Conservation (phyloP, 1,284 basidiomycete genomes). For the Coniferiporia sulphurascens region DNA sequence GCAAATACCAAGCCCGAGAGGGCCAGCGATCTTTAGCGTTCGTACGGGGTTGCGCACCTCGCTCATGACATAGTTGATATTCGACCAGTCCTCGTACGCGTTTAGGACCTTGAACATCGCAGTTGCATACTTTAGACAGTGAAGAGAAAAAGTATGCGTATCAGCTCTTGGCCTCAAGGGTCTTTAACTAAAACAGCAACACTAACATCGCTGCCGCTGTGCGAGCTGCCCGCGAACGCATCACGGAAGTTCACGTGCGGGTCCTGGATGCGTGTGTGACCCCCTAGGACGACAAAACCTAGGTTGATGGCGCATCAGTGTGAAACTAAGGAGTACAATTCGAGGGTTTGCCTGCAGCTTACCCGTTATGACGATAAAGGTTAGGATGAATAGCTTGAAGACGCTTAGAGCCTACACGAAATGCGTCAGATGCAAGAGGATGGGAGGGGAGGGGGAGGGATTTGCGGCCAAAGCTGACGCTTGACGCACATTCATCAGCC, state of each 20-base stretch:
- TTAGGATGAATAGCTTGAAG: slow-evolving; percentile 39
- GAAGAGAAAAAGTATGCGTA: too few relatives aligned
- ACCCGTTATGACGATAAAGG: slow-evolving; percentile 38
- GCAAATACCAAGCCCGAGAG: slow-evolving; percentile 44
- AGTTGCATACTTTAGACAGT: slow-evolving; percentile 44
- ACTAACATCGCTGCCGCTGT: slow-evolving; percentile 37
- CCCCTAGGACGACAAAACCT: slow-evolving; percentile 36
- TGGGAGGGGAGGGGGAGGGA: too few relatives aligned
- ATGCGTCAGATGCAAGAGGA: background rate
- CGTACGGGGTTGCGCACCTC: slow-evolving; percentile 48
- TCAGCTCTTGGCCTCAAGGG: background rate
- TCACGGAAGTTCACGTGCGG: slow-evolving; percentile 42
- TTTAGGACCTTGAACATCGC: slow-evolving; percentile 55
- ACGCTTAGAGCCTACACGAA: slow-evolving; percentile 31
- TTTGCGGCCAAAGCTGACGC: background rate
- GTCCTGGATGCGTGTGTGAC: slow-evolving; percentile 38
- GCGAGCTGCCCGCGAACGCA: slow-evolving; percentile 45
- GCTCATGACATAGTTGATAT: slow-evolving; percentile 49
- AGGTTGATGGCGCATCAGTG: background rate
- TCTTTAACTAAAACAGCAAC: slow-evolving; percentile 7
- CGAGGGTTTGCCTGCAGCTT: background rate
- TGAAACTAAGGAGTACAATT: background rate
- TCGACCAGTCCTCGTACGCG: slow-evolving; percentile 51
- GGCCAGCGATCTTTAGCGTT: slow-evolving; percentile 51
- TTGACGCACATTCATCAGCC: slow-evolving; percentile 42